These are phyloP conservation scores for Boletus eberwhitei DNA, from an alignment of 768 basidiomycete species.

Conservation along the genomic window DNA sequence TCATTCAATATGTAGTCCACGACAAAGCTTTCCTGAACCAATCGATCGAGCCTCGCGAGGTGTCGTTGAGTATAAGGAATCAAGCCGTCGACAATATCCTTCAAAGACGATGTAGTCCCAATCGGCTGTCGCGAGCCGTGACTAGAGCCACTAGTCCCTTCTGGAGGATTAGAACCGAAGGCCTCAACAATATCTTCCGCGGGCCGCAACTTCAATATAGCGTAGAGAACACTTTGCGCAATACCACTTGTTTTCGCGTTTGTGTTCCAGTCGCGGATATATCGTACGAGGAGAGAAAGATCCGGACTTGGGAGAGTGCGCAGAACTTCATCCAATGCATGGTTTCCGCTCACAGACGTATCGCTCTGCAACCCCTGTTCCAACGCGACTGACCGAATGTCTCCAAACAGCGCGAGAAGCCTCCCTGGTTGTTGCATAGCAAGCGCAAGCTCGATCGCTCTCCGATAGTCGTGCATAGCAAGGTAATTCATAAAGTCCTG, in stretches of 20 bases:
- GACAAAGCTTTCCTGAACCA: conserved; percentile 94
- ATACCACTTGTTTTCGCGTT: conserved; percentile 81
- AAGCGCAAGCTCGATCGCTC: conserved; percentile 88
- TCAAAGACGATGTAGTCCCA: conserved; percentile 37
- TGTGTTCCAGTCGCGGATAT: conserved; percentile 93
- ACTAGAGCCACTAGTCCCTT: conserved; percentile 5
- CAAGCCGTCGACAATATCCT: conserved; percentile 79
- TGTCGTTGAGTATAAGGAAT: conserved; percentile 96
- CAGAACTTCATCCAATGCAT: conserved; percentile 79
- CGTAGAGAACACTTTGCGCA: conserved; percentile 81
- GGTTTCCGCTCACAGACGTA: conserved; percentile 61
- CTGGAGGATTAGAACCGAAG: conserved; percentile 39
- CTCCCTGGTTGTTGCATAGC: conserved; percentile 93
- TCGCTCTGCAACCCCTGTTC: conserved; percentile 5
- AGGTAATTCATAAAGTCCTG: conserved; percentile 95
- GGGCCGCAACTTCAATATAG: conserved; percentile 72
- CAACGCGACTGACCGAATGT: conserved; percentile 41
- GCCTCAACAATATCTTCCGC: conserved; percentile 72
- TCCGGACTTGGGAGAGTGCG: conserved; percentile 67
- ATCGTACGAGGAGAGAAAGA: conserved; percentile 75
- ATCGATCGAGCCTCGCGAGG: conserved; percentile 74
- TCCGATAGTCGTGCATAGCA: conserved; percentile 81
- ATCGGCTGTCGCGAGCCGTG: conserved; percentile 32
- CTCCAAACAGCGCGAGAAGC: conserved; percentile 73
- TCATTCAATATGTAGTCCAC: conserved; percentile 86